Conservation (phyloP, 1,139 yeast genomes). For the Lodderomyces parapsilosis region DNA sequence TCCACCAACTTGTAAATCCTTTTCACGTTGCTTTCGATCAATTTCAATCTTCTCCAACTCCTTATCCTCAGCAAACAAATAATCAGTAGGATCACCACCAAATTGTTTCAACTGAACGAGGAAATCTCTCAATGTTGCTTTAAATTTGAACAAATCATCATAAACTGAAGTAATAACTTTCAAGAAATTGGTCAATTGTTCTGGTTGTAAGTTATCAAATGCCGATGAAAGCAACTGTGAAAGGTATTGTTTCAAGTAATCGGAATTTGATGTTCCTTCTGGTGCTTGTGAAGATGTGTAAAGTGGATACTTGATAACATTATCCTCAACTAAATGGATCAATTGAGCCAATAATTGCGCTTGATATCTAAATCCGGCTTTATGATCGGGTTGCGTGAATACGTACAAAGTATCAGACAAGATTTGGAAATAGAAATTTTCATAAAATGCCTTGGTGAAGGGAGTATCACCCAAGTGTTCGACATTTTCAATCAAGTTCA, state of each 20-base stretch:
- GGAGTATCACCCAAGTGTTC: constrained; percentile 74
- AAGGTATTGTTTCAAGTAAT: constrained; percentile 76
- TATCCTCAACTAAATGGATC: constrained; percentile 78
- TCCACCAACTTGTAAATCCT: constrained; percentile 89
- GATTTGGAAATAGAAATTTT: constrained; percentile 84
- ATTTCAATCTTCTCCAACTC: constrained; percentile 74
- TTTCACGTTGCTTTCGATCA: constrained; percentile 69
- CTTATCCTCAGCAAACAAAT: constrained; percentile 90
- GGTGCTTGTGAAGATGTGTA: constrained; percentile 75
- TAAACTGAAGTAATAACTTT: constrained; percentile 73
- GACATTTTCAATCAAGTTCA: constrained; percentile 84
- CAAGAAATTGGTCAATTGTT: constrained; percentile 79
- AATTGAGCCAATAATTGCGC: constrained; percentile 80
- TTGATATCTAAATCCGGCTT: constrained; percentile 91
- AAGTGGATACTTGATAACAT: constrained; percentile 72
- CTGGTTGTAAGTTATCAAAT: constrained; percentile 84
- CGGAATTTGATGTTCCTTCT: constrained; percentile 78
- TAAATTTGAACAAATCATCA: constrained; percentile 73
- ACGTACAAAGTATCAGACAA: constrained; percentile 91
- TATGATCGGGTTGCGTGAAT: constrained; percentile 95
- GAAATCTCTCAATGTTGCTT: constrained; percentile 89
- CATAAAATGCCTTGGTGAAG: constrained; percentile 84
- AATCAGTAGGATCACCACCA: constrained; percentile 94
- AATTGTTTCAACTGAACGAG: constrained; percentile 92
- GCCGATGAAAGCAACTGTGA: constrained; percentile 81